Base-by-base conservation (phyloP, 371 early-diverging fungal genomes). In the Rhizomucor pusillus region DNA sequence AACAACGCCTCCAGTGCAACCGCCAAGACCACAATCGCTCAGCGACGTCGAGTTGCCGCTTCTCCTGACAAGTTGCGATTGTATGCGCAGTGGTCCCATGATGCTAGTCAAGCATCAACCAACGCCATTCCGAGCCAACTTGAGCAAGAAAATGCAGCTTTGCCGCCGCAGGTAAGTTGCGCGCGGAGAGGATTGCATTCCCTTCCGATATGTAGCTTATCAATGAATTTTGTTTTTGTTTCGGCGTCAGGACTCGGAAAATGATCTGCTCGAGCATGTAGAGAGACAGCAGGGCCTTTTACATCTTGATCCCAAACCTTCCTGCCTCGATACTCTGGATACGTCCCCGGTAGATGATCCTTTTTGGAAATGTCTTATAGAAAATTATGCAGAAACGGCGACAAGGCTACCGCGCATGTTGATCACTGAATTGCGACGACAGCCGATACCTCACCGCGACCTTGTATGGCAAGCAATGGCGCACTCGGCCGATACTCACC, bases 391-490 rank as follows among this genome's bases (percentile, higher is more conserved):
- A 5, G 34, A 46, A 11, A 34, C 39, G 47, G 48, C 41, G 1
- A 45, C 25, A 23, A 43, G 13, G 7, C 2, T 51, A 13, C 50
- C 51, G 14, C 46, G 57, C 41, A 43, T 57, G 10, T 36, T 46
- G 50, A 43, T 37, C 46, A 40, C 43, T 20, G 35, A 47, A 22
- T 47, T 57, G 47, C 43, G 58, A 34, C 51, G 44, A 29, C 29
- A 41, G 23, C 39, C 51, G 2, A 41, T 50, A 24, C 22, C 56
- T 0, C 36, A 35, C 24, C 89, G 97, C 47, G 92, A 93, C 16
- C 66, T 82, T 45, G 79, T 93, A 36, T 95, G 94, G 95, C 92
- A 90, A 65, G 80, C 88, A 20, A 89, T 94, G 82, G 82, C 86
- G 39, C 87, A 82, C 45, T 79, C 85, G 18, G 80, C 84, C 36